These are phyloP conservation scores for Eucalyptus pauciflora DNA, from an alignment of 345 rosid species.

Conservation along the genomic window DNA sequence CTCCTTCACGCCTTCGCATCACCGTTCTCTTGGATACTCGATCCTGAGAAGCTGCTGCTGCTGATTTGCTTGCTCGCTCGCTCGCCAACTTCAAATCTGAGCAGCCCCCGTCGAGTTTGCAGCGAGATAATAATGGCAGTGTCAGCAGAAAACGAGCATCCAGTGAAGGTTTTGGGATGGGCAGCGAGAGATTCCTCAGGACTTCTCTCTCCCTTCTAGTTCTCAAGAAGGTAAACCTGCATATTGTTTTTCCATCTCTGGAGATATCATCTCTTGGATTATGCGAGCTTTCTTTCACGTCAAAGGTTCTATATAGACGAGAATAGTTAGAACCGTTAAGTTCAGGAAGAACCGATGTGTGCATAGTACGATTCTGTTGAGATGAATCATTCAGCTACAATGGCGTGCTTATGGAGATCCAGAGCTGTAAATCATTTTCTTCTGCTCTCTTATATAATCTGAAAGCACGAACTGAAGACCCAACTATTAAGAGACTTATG, in stretches of 20 bases:
- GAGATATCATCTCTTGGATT: neutral
- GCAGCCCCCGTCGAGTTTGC: neutral
- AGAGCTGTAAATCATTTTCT: neutral
- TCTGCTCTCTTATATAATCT: neutral
- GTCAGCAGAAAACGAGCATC: neutral
- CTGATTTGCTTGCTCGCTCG: neutral
- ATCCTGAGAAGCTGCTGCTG: neutral
- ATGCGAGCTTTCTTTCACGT: neutral
- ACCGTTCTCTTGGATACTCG: neutral
- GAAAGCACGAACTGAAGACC: neutral
- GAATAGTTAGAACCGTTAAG: neutral
- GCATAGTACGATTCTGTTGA: neutral
- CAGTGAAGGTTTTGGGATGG: conserved; percentile 7
- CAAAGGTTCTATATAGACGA: neutral
- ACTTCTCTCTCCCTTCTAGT: conserved; percentile 9
- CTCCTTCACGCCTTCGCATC: neutral
- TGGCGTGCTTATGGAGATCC: neutral
- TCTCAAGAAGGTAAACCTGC: neutral
- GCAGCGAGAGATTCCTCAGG: conserved; percentile 12
- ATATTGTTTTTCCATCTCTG: neutral
- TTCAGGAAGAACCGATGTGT: neutral
- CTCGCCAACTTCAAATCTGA: neutral
- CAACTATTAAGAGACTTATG: neutral
- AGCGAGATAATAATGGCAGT: neutral
- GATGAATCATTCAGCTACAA: neutral